A percentile compares a stretch with the other conserved stretches of the same genome.
phyloP scores from a whole-genome alignment of 257 asterid genomes.

The Verbena officinalis region DNA sequence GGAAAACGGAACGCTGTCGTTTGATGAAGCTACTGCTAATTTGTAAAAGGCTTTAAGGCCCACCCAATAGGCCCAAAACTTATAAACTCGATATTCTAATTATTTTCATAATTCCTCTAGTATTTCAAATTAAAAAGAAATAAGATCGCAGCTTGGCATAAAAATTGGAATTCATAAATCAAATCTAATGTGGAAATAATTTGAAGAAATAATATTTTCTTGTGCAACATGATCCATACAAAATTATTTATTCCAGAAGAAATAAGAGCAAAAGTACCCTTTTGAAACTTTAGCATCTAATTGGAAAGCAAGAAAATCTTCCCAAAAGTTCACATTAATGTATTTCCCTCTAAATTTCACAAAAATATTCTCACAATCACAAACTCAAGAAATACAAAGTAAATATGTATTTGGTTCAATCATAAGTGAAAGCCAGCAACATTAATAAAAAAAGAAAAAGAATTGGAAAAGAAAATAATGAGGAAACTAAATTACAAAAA shows the following conservation, averaged over 20 bases:
- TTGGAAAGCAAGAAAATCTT: not conserved
- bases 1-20: constrained; percentile 7
- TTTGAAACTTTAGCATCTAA: no score
- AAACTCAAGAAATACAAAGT: not conserved
- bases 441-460: not conserved
- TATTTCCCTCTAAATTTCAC: not conserved
- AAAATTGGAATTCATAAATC: not conserved
- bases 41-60: not conserved
- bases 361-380: not conserved
- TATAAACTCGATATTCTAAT: not conserved
- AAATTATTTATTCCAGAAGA: not conserved
- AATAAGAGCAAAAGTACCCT: no score
- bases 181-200: not conserved
- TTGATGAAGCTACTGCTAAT: not conserved
- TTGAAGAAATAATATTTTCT: not conserved
- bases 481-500: not conserved
- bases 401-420: not conserved
- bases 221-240: not conserved
- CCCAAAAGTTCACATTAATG: not conserved
- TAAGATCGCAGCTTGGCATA: not conserved
- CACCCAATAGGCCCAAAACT: not conserved
- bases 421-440: not conserved
- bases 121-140: no score
- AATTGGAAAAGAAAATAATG: not conserved
- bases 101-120: not conserved